These are phyloP conservation scores for Lomentospora prolificans DNA, from an alignment of 2,329 filamentous ascomycete genomes.

Conservation along the genomic window DNA sequence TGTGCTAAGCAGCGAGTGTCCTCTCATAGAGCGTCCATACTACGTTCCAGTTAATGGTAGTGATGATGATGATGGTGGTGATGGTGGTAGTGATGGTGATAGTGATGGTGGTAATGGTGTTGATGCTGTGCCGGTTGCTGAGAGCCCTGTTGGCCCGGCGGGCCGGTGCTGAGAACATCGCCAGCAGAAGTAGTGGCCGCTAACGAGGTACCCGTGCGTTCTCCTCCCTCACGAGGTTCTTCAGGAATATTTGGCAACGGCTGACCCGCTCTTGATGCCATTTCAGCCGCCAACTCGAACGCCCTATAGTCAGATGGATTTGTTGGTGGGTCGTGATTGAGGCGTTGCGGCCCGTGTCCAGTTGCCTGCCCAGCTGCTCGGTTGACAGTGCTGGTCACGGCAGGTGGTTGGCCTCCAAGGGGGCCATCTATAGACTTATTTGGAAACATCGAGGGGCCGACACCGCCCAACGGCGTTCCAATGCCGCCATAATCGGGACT, in stretches of 20 bases:
- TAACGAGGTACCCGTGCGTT: not conserved
- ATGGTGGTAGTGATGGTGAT: conserved; percentile 9
- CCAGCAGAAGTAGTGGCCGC: not conserved
- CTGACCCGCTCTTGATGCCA: not conserved
- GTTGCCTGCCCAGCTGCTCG: not conserved
- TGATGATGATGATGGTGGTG: conserved; percentile 9
- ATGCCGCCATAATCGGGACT: too few relatives aligned
- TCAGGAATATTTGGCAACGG: not conserved
- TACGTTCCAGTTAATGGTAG: conserved; percentile 4
- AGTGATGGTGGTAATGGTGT: conserved; percentile 3
- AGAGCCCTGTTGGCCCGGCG: not conserved
- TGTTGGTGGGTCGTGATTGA: not conserved
- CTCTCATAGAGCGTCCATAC: too few relatives aligned
- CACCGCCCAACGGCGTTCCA: too few relatives aligned
- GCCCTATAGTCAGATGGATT: not conserved
- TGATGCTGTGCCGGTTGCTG: not conserved
- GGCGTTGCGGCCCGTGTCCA: not conserved
- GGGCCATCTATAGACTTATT: too few relatives aligned
- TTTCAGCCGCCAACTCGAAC: not conserved
- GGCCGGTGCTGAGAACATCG: not conserved
- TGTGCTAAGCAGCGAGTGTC: too few relatives aligned
- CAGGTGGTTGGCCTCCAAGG: too few relatives aligned
- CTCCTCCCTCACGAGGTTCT: not conserved
- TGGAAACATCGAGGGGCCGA: too few relatives aligned
- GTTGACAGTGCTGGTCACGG: too few relatives aligned